Base-by-base conservation (phyloP, 371 early-diverging fungal genomes). In the Nematocida sp. region DNA sequence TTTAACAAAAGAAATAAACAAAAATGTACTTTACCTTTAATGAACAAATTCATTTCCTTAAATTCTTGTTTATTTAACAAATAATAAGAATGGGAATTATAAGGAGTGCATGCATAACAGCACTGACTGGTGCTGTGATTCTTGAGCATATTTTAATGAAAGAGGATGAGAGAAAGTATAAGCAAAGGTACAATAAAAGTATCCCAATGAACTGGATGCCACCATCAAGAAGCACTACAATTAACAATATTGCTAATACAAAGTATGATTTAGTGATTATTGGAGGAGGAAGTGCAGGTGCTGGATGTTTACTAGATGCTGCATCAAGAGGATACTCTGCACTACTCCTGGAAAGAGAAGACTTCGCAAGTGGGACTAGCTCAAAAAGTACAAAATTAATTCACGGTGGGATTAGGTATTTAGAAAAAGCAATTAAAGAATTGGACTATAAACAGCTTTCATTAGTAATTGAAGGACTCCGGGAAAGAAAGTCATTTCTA, bases 351-450 rank as follows among this genome's bases (percentile, higher is more conserved):
- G 99, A 98, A 87, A 88, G 93, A 66, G 93, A 94, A 84, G 99
- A 98, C 88, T 97, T 95, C 89, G 90, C 94, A 18, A 90, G 93
- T 88, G 94, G 93, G 60, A 97, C 97, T 1, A 93, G 93, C 45
- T 95, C 96, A 2, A 90, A 95, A 82, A 92, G 93, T 20, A 97
- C 99, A 4, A 98, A 98, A 85, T 90, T 98, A 13, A 93, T 98
- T 23, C 99, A 98, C 85, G 99, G 99, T 73, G 99, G 99, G 84
- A 95, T 98, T 47, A 90, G 99, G 69, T 98, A 98, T 87, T 90
- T 98, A 78, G 95, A 96, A 87, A 96, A 96, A 88, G 99, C 97
- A 3, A 90, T 97, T 66, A 90, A 91, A 89, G 93, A 94, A 62
- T 87, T 95, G 23, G 96, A 95, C 84, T 92, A 91, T 86, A 94